Evolutionary conservation across 768 basidiomycete species (phyloP), one percentile per base, ranked within the genome.

Genomic region (Trichaptum fuscoviolaceum): DNA sequence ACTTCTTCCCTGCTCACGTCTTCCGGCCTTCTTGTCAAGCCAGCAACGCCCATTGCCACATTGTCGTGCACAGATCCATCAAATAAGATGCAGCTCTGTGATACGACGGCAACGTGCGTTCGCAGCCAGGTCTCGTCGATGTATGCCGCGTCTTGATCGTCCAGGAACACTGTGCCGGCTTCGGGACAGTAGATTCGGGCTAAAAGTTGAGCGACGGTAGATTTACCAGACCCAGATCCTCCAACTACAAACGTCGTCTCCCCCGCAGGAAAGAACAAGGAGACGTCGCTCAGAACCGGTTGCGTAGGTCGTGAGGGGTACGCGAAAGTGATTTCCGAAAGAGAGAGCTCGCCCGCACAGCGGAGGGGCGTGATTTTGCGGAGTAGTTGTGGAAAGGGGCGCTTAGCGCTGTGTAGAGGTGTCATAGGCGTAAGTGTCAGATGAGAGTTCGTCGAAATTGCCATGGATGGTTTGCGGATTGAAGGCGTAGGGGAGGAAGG

Each of bases 161-260:
- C 96, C 23, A 96, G 79, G 17, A 85, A 81, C 63, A 98, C 84
- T 1, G 81, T 80, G 0, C 93, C 94, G n/a, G 72, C 68, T 23
- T 81, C 79, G 0, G 90, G 84, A 5, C 81, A 76, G 78, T 98
- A 98, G 75, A 96, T 81, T 5, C 90, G 82, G 24, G 95, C 81
- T 2, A 88, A 78, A 23, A 89, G 81, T 65, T 85, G 83, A 0
- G 87, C 85, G 67, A 90, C 79, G 25, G 87, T 93, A 3, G 86
- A 88, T 78, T 93, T 93, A 23, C 91, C 91, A 0, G 86, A 89
- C 17, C 92, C 91, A 1, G 89, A 91, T 15, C 85, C 84, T 58
- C 91, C 92, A 64, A 93, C 90, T 67, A 93, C 86, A 76, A 91
- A 93, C 0, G 91, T 92, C 6, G 82, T 91, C 72, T 93, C 91